A percentile compares a stretch with the other conserved stretches of the same genome.
phyloP scores from a whole-genome alignment of 805 yeast genomes.

The Cyberlindnera amylophila region DNA sequence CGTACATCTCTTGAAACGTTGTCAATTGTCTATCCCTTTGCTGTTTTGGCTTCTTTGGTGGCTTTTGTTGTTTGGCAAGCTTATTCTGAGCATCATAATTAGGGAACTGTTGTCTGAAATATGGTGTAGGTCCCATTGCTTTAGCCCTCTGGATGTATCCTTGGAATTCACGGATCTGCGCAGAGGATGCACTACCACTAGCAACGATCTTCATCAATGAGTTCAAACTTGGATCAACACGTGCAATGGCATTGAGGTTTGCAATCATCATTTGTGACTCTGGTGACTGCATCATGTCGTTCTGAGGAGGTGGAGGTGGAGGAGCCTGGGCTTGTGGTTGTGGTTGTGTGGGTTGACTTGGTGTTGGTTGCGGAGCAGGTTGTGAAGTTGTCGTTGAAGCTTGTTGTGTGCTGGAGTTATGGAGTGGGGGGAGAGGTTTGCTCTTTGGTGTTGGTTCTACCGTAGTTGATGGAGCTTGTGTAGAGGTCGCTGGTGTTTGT shows the following conservation, averaged over 20 bases:
- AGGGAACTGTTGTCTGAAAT: slow-evolving; percentile 31
- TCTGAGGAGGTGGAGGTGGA: slow-evolving; percentile 28
- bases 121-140: slow-evolving; percentile 58
- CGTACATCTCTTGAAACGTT: slow-evolving; percentile 72
- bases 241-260: slow-evolving; percentile 79
- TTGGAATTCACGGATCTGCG: slow-evolving; percentile 75
- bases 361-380: background rate
- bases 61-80: slow-evolving; percentile 12
- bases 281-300: slow-evolving; percentile 47
- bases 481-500: background rate
- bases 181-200: slow-evolving; percentile 67
- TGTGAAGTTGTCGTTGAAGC: background rate
- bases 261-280: slow-evolving; percentile 81
- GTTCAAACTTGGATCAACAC: slow-evolving; percentile 62
- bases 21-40: slow-evolving; percentile 58
- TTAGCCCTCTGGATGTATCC: slow-evolving; percentile 75
- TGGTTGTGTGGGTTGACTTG: background rate
- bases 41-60: slow-evolving; percentile 23
- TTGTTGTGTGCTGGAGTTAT: slow-evolving; percentile 4
- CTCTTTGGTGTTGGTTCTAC: background rate
- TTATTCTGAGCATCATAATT: slow-evolving; percentile 9
- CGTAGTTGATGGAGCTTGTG: no score
- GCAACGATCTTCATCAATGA: slow-evolving; percentile 83
- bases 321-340: slow-evolving; percentile 4
- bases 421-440: slow-evolving; percentile 5